Evolutionary conservation across 495 filamentous ascomycete species (phyloP), one percentile per base, ranked within the genome.

Genomic region (Melanomma pulvis-pyrius): DNA sequence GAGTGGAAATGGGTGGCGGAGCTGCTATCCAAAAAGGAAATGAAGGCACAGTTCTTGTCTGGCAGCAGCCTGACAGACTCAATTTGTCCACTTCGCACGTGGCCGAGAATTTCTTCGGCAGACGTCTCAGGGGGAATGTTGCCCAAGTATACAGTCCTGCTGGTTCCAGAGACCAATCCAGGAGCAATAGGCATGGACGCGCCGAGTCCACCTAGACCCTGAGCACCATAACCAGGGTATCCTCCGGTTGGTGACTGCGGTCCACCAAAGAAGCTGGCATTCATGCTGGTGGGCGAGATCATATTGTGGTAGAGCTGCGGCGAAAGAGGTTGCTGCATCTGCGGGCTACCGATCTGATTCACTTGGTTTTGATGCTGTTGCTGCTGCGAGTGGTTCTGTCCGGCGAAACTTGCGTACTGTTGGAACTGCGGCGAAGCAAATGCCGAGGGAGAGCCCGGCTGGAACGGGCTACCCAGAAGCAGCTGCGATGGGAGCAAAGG

Each of bases 1-100:
- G 94, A 98, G 81, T 98, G 94, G 80, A 98, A 98, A 77, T 98
- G 94, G 24, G 92, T 97, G 50, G 94, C 94, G 28, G 96, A 96
- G 80, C 91, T 93, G 67, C 92, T 91, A 73, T 98, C 94, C 68
- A 98, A 82, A 79, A 98, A 98, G 13, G 94, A 98, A 73, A 98
- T 98, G 81, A 98, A 98, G 64, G 94, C 94, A 78, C 94, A 98
- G 82, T 98, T 98, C 90, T 98, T 98, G 79, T 98, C 94, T 19
- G 93, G 91, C 36, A 98, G 84, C 68, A 98, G 83, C 66, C 94
- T 88, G 39, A 98, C 94, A 25, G 96, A 98, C 81, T 98, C 94
- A 76, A 98, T 98, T 72, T 97, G 96, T 34, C 94, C 94, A 77
- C 96, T 98, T 52, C 94, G 87, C 54, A 98, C 94, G 74, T 98